Evolutionary conservation across 1,139 yeast genomes (phyloP).

Genomic region (Yamadazyma oceani): DNA sequence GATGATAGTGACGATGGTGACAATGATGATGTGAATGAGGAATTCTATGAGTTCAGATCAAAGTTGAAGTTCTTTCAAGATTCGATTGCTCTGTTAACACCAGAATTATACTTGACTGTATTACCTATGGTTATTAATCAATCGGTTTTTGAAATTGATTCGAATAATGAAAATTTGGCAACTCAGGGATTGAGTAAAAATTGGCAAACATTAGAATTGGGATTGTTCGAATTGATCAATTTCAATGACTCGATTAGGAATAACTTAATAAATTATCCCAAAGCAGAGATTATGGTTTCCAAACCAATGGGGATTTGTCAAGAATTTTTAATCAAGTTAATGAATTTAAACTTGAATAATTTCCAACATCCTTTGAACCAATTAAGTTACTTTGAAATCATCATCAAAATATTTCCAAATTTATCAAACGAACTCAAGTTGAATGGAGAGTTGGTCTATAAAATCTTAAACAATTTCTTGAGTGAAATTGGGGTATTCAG

Average conservation of each 20-base stretch:
- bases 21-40: conserved; percentile 66
- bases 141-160: conserved; percentile 42
- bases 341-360: conserved; percentile 52
- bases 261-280: conserved; percentile 67
- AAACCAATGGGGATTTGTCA: conserved; percentile 62
- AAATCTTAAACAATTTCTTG: conserved; percentile 74
- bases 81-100: conserved; percentile 72
- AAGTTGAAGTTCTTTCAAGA: conserved; percentile 82
- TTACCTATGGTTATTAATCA: conserved; percentile 66
- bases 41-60: conserved; percentile 74
- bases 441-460: conserved; percentile 54
- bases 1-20: conserved; percentile 74
- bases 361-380: conserved; percentile 79
- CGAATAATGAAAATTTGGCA: conserved; percentile 2
- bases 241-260: conserved; percentile 79
- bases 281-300: conserved; percentile 58
- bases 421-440: conserved; percentile 44
- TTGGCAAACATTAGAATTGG: conserved; percentile 87
- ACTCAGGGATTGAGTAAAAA: conserved; percentile 23
- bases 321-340: conserved; percentile 63
- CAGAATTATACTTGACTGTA: conserved; percentile 69
- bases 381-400: conserved; percentile 76
- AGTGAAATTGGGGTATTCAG: conserved; percentile 82
- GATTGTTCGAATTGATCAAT: conserved; percentile 75
- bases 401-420: conserved; percentile 74